phyloP scores from a whole-genome alignment of 2,329 filamentous ascomycete species.

The Leptodontidium sp. region DNA sequence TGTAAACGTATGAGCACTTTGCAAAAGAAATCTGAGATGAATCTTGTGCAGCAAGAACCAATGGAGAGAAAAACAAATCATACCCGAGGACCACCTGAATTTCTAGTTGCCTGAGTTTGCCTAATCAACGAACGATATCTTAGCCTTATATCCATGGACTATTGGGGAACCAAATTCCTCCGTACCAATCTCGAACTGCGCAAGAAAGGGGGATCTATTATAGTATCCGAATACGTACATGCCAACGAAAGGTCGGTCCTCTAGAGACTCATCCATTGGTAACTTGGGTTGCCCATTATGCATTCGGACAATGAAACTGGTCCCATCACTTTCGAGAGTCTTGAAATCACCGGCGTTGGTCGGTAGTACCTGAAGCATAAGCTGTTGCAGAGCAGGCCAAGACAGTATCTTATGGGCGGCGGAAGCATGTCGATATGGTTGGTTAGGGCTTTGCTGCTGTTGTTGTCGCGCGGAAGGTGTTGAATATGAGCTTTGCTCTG shows the following conservation, averaged over 20 bases:
- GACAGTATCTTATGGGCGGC: conserved; percentile 60
- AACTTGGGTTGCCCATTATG: conserved; percentile 39
- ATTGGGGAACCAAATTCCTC: background rate
- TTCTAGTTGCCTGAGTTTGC: conserved; percentile 44
- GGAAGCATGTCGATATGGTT: conserved; percentile 44
- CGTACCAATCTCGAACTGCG: background rate
- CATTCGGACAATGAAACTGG: conserved; percentile 48
- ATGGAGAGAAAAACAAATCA: background rate
- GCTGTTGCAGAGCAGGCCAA: conserved; percentile 56
- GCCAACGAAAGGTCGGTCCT: conserved; percentile 40
- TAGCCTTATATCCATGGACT: background rate
- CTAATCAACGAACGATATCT: conserved; percentile 29
- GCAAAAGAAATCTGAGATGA: background rate
- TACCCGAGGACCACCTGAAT: conserved; percentile 38
- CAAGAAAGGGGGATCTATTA: too few species aligned
- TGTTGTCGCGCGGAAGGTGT: conserved; percentile 28
- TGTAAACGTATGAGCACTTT: background rate
- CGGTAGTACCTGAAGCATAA: conserved; percentile 48
- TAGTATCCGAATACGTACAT: conserved; percentile 5
- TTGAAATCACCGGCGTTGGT: conserved; percentile 48
- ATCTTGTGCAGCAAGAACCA: background rate
- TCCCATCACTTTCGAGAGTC: conserved; percentile 49
- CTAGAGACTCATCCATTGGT: conserved; percentile 40
- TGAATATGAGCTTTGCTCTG: conserved; percentile 39
- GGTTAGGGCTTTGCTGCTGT: conserved; percentile 34